Conservation (phyloP, 345 rosid genomes). For the Camelina neglecta region DNA sequence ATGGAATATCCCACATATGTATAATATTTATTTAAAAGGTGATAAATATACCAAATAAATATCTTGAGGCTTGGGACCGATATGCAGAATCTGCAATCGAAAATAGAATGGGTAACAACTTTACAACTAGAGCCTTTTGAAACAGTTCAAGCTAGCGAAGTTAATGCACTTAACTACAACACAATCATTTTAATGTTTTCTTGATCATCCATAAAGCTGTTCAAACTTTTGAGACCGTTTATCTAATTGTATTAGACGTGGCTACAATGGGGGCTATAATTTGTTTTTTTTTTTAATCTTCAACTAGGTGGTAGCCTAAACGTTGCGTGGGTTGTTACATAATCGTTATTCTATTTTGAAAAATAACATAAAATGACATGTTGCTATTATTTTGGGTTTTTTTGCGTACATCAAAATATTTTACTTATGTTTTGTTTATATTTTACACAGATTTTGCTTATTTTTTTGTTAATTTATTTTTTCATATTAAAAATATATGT, state of each 20-base stretch:
- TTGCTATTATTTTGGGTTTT: too few species aligned
- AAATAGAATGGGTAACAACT: background rate
- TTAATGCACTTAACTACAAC: conserved; percentile 9
- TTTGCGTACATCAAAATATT: too few species aligned
- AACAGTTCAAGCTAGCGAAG: background rate
- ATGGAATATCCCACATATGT: conserved; percentile 5
- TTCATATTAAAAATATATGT: too few species aligned
- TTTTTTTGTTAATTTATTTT: too few species aligned
- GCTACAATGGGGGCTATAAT: background rate
- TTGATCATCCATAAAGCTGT: background rate
- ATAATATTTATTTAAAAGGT: background rate
- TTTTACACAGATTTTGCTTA: too few species aligned
- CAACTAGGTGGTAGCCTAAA: too few species aligned
- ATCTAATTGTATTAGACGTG: background rate
- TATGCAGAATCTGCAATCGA: conserved; percentile 7
- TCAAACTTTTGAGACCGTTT: background rate
- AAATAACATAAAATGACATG: too few species aligned
- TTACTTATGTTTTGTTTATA: too few species aligned
- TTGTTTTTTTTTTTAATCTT: too few species aligned
- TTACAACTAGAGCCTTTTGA: background rate
- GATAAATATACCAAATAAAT: conserved; percentile 13
- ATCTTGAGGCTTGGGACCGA: background rate
- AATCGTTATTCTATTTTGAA: too few species aligned
- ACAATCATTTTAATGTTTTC: background rate
- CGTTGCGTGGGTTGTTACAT: too few species aligned